Evolutionary conservation across 208 protist genomes (phyloP), one percentile per base, ranked within the genome.

Genomic region (Wallacemonas sp.): DNA sequence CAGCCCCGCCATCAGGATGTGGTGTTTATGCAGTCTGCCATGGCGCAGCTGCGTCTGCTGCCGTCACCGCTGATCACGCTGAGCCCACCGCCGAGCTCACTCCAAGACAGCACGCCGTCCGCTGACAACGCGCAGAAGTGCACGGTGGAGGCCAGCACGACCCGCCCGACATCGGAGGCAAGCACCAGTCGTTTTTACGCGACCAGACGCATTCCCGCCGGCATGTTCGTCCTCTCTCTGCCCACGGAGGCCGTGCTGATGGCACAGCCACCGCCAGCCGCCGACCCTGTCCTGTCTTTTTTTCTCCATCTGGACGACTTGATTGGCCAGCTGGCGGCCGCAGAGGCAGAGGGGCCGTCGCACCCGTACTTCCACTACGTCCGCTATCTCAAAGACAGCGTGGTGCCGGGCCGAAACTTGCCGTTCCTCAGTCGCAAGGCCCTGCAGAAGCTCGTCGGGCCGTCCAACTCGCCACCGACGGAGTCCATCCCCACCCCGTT

Each of bases 281-380:
- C 72, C 0, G 77, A 84, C 63, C 82, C 79, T 1, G 23, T 91
- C 28, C 79, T 87, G 4, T 57, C 49, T 22, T 92, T 83, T 46
- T 92, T 89, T 63, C 84, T 92, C 69, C 71, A 92, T 46, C 67
- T 94, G 25, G 89, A 94, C 66, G 86, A 94, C 29, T 52, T 94
- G 28, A 73, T 89, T 28, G 89, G 70, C 2, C 86, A 92, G 73
- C 71, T 94, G 18, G 72, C 92, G 49, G 76, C 73, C 20, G 83
- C 72, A 3, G 77, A 61, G 18, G 75, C 61, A 49, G 78, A 84
- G 36, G 75, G 54, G 1, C 74, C 81, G 16, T 67, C 85, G 16
- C 48, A 55, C 22, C 48, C 48, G 18, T 85, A 94, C 52, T 70
- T 83, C 62, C 76, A 72, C n/a, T 94, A 92, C 67, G 77, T 81